Conservation (phyloP, 306 rosid species). For the Psophocarpus tetragonolobus region DNA sequence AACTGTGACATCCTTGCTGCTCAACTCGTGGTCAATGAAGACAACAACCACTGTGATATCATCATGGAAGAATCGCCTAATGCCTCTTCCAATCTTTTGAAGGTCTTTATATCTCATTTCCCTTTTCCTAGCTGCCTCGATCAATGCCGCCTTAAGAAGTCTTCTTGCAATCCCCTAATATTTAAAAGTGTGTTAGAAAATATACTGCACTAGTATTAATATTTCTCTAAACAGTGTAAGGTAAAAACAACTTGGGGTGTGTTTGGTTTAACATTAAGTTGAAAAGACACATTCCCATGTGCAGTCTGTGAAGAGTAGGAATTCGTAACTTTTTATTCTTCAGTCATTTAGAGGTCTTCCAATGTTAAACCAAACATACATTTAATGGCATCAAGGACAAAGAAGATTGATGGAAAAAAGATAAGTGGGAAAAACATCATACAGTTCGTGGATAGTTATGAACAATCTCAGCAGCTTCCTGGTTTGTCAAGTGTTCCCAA, state of each 20-base stretch:
- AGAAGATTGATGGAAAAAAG: background rate
- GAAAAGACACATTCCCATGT: no score
- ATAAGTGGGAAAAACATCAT: constrained; percentile 36
- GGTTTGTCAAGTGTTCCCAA: constrained; percentile 82
- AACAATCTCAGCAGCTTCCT: constrained; percentile 80
- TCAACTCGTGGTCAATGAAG: constrained; percentile 71
- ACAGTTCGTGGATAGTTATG: constrained; percentile 65
- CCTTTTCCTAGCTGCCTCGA: constrained; percentile 73
- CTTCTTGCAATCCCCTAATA: constrained; percentile 75
- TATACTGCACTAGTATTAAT: no score
- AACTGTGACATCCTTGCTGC: constrained; percentile 41
- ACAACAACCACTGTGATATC: constrained; percentile 80
- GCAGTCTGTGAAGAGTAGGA: no score
- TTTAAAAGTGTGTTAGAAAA: background rate
- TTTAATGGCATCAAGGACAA: background rate
- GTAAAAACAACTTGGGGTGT: no score
- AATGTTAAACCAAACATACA: no score
- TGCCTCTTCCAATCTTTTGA: constrained; percentile 66
- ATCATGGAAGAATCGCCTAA: constrained; percentile 73
- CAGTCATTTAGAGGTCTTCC: no score
- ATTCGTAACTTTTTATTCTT: no score
- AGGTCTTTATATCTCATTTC: constrained; percentile 73
- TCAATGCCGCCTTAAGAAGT: constrained; percentile 65
- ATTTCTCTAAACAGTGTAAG: background rate
- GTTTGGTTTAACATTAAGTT: no score